Evolutionary conservation across 176 grass and related monocot species (phyloP), one percentile per base, ranked within the genome.

Genomic region (Themeda triandra): DNA sequence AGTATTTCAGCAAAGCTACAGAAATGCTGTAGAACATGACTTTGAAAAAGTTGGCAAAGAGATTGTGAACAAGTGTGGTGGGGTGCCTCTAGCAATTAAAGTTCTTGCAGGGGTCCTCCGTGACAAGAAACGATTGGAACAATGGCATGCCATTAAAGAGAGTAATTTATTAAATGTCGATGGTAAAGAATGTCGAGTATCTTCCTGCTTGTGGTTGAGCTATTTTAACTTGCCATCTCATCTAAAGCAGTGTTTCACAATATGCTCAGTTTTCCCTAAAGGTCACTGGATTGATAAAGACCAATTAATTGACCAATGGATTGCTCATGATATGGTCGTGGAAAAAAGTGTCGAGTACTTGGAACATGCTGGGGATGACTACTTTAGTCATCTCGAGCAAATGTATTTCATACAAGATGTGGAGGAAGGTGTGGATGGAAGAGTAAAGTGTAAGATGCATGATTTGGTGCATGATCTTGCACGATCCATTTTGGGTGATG

Each of bases 251-350:
- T 87, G 85, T 33, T 76, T 87, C 65, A 27, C 33, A 3, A 62
- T 54, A 10, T 87, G 79, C 18, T 82, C 85, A 4, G 31, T 87
- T 27, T 76, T 66, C 45, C 70, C 79, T 1, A 81, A 82, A 54
- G 67, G 68, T 13, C 13, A 56, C 21, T 14, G 12, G 4, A 25
- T 82, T 15, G 35, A 69, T 2, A 82, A 87, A 31, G 60, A 63
- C 4, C 24, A 77, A 4, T 44, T 87, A 30, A 87, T 87, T 80
- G 29, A 32, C 29, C 78, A 75, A 17, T 87, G 85, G 85, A 87
- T 87, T 24, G 85, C 85, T 69, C 78, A 76, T 74, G 69, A 62
- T 41, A 41, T 82, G 28, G 11, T 87, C 51, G 1, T 6, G 0
- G 0, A 30, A 8, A 13, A 13, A n/a, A n/a, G n/a, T 10, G 15